Evolutionary conservation across 768 basidiomycete genomes (phyloP).

Genomic region (Termitomyces sp.): DNA sequence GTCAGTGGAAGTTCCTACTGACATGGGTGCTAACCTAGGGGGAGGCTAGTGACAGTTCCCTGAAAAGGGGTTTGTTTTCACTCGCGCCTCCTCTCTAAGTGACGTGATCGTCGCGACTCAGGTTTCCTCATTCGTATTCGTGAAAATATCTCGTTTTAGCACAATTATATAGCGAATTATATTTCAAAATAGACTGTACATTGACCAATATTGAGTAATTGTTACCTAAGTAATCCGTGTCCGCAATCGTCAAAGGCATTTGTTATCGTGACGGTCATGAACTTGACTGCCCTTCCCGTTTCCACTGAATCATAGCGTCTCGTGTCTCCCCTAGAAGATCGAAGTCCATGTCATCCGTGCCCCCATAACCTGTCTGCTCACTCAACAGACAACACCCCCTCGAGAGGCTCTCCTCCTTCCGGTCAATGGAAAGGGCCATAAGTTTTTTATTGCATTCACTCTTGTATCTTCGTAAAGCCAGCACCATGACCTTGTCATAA

Average conservation of each 20-base stretch:
- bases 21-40: no score
- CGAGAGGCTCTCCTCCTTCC: constrained; percentile 32
- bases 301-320: constrained; percentile 35
- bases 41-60: no score
- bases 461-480: constrained; percentile 33
- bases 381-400: constrained; percentile 38
- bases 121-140: no score
- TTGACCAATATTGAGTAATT: neutral
- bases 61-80: no score
- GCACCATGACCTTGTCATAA: constrained; percentile 32
- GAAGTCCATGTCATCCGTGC: constrained; percentile 35
- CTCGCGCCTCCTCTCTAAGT: no score
- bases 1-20: no score
- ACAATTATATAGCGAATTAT: no score
- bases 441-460: constrained; percentile 31
- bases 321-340: constrained; percentile 32
- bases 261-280: neutral
- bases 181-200: neutral
- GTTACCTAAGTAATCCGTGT: neutral
- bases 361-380: constrained; percentile 42
- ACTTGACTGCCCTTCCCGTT: constrained; percentile 25
- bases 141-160: no score
- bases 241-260: neutral
- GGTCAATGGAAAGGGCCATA: constrained; percentile 27
- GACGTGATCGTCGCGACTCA: no score